Evolutionary conservation across 805 yeast species (phyloP).

Genomic region (Candida boleticola): DNA sequence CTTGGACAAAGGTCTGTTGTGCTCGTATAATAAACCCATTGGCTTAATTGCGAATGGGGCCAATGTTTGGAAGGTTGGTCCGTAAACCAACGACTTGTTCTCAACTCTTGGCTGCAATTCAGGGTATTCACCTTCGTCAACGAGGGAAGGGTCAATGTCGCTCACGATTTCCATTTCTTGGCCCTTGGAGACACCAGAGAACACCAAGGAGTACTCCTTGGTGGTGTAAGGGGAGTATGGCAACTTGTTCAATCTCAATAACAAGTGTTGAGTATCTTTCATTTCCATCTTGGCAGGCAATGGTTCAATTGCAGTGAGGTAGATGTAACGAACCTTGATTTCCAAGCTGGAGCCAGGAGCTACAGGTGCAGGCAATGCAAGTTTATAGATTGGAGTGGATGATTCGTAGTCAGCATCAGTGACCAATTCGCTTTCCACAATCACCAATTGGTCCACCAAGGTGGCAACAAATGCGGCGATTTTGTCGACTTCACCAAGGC

Average conservation of each 20-base stretch:
- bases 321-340: slow-evolving; percentile 49
- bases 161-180: slow-evolving; percentile 38
- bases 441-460: slow-evolving; percentile 22
- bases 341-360: slow-evolving; percentile 56
- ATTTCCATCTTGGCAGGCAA: slow-evolving; percentile 62
- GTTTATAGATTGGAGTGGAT: slow-evolving; percentile 26
- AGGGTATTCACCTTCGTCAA: slow-evolving; percentile 24
- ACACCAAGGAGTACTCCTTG: slow-evolving; percentile 36
- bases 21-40: slow-evolving; percentile 60
- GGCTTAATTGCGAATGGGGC: slow-evolving; percentile 47
- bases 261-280: slow-evolving; percentile 58
- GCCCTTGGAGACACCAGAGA: slow-evolving; percentile 47
- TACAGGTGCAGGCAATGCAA: slow-evolving; percentile 62
- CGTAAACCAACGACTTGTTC: slow-evolving; percentile 47
- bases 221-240: slow-evolving; percentile 67
- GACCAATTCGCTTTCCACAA: slow-evolving; percentile 15
- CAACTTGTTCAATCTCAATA: slow-evolving; percentile 51
- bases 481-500: slow-evolving; percentile 40
- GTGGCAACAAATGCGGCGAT: slow-evolving; percentile 46
- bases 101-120: slow-evolving; percentile 35
- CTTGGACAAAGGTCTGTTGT: slow-evolving; percentile 61
- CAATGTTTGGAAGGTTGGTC: slow-evolving; percentile 47
- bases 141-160: not conserved
- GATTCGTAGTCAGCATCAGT: slow-evolving; percentile 7
- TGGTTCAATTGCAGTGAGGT: slow-evolving; percentile 51